Evolutionary conservation across 441 rosid genomes (phyloP).

Genomic region (Adansonia madagascariensis): DNA sequence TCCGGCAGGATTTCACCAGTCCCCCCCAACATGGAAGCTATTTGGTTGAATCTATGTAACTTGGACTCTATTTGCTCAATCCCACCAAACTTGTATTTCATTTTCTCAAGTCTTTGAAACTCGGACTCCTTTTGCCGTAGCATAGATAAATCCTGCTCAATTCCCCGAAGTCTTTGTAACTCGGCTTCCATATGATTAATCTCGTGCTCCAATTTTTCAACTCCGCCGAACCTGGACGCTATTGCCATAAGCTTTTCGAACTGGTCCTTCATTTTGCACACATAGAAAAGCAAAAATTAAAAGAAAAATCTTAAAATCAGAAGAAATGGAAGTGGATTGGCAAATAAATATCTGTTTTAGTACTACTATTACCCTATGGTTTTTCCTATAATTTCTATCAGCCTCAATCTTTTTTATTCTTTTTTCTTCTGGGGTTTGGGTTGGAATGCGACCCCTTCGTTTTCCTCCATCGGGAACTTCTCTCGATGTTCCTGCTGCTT

Average conservation of each 20-base stretch:
- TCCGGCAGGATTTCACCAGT: too few species aligned
- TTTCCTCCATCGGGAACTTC: not conserved
- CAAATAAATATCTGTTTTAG: not conserved
- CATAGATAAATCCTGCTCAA: not conserved
- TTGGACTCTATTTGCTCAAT: not conserved
- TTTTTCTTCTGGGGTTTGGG: not conserved
- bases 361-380: not conserved
- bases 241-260: not conserved
- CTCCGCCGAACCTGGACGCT: not conserved
- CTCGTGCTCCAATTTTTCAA: not conserved
- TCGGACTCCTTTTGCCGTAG: not conserved
- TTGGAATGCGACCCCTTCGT: not conserved
- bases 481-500: not conserved
- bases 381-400: too few species aligned
- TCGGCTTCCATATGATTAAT: not conserved
- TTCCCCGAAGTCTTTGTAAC: not conserved
- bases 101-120: not conserved
- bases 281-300: not conserved
- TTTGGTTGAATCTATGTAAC: not conserved
- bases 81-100: not conserved
- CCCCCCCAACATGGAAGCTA: not conserved
- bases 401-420: not conserved
- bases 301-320: not conserved
- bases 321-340: too few species aligned
- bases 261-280: not conserved